Percentiles rank a stretch among this genome's conserved stretches.
phyloP scores from a whole-genome alignment of 176 grass and related monocot species.

The Oryza meyeriana region DNA sequence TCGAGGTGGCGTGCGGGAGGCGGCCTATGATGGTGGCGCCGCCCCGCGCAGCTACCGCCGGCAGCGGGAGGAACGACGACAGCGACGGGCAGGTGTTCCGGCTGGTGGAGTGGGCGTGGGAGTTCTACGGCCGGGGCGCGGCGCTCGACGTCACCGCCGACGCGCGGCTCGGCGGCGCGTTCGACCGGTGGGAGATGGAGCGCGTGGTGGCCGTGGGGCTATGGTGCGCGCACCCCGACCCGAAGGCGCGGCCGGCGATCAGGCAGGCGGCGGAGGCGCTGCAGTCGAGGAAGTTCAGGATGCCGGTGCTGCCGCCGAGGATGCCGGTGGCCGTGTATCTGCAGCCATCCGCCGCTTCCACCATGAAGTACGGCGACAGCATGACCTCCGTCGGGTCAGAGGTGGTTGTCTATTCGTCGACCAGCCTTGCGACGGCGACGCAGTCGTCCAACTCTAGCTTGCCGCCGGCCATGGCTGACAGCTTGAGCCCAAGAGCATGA shows the following conservation, averaged over 20 bases:
- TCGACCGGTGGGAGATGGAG: neutral
- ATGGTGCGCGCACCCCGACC: slow-evolving; percentile 45
- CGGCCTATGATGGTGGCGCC: neutral
- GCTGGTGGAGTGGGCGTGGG: slow-evolving; percentile 17
- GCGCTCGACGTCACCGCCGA: neutral
- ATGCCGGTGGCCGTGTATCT: slow-evolving; percentile 10
- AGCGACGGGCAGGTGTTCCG: neutral
- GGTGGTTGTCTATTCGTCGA: neutral
- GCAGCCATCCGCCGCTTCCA: neutral
- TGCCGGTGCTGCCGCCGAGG: slow-evolving; percentile 1
- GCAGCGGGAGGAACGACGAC: neutral
- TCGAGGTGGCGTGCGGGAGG: slow-evolving; percentile 26
- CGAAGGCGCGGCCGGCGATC: neutral
- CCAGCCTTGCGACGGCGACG: neutral
- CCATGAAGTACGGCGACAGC: neutral
- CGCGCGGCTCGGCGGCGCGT: neutral
- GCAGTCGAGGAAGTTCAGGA: neutral
- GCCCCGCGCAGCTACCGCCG: neutral
- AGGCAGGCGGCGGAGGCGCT: neutral
- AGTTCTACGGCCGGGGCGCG: neutral
- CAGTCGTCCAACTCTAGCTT: neutral
- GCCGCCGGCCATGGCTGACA: neutral
- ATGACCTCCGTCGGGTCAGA: neutral
- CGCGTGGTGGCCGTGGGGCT: slow-evolving; percentile 19
- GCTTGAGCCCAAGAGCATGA: neutral